A percentile compares a stretch with the other conserved stretches of the same genome.
These are phyloP conservation scores for Plasmodium relictum DNA, from an alignment of 169 alveolate species.

Conservation along the genomic window DNA sequence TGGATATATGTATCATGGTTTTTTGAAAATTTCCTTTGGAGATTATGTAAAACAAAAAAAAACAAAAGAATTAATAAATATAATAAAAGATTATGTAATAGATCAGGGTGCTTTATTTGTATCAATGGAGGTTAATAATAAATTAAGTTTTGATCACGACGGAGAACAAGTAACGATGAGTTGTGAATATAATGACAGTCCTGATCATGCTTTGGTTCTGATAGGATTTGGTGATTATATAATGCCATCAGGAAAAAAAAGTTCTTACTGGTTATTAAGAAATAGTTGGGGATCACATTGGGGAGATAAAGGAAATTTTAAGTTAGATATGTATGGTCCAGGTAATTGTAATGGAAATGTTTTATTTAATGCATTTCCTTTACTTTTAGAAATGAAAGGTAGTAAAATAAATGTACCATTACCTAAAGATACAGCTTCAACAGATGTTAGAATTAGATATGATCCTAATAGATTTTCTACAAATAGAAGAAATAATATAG, in stretches of 20 bases:
- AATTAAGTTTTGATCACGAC: conserved; percentile 78
- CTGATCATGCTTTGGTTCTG: conserved; percentile 77
- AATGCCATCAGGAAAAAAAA: conserved; percentile 37
- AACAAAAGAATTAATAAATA: conserved; percentile 53
- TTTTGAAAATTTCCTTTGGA: conserved; percentile 39
- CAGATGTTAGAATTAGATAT: conserved; percentile 15
- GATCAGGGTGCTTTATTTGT: conserved; percentile 77
- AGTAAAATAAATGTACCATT: conserved; percentile 16
- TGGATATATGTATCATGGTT: conserved; percentile 52
- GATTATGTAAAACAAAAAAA: conserved; percentile 26
- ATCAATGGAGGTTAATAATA: conserved; percentile 59
- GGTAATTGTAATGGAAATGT: conserved; percentile 55
- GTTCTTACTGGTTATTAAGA: conserved; percentile 71
- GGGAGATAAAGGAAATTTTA: conserved; percentile 67
- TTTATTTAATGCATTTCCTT: conserved; percentile 66
- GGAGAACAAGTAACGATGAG: conserved; percentile 74
- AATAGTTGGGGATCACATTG: conserved; percentile 71
- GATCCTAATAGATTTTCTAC: background rate
- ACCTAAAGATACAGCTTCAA: conserved; percentile 56
- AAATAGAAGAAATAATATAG: background rate
- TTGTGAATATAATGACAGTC: conserved; percentile 60
- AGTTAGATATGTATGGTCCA: conserved; percentile 73
- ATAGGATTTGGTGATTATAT: conserved; percentile 79
- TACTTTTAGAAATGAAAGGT: conserved; percentile 34
- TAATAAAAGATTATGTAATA: conserved; percentile 73